These are phyloP conservation scores for Botryosphaeria agaves DNA, from an alignment of 2,329 filamentous ascomycete species.

Conservation along the genomic window DNA sequence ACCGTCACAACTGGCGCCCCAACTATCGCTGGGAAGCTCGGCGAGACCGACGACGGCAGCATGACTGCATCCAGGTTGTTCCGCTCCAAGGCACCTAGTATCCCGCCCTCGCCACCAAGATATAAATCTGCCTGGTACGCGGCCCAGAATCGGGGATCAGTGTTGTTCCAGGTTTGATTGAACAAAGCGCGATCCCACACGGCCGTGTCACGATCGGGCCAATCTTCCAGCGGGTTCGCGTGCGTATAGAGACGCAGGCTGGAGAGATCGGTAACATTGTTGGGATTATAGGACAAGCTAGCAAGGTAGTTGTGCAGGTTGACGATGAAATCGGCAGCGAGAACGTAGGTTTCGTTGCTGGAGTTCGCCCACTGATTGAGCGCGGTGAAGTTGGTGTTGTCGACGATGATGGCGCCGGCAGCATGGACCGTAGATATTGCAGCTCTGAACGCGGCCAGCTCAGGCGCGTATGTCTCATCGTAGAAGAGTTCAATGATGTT, in stretches of 20 bases:
- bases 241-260: constrained; percentile 41
- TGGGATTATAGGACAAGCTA: constrained; percentile 39
- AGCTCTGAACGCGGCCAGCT: constrained; percentile 37
- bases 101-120: constrained; percentile 39
- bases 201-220: constrained; percentile 39
- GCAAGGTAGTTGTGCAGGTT: constrained; percentile 40
- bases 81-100: constrained; percentile 40
- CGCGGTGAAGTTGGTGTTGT: constrained; percentile 40
- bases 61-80: constrained; percentile 44
- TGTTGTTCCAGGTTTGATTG: constrained; percentile 37
- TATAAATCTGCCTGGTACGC: constrained; percentile 35
- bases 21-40: constrained; percentile 34
- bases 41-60: constrained; percentile 34
- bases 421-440: constrained; percentile 34
- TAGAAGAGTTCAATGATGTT: constrained; percentile 32
- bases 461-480: constrained; percentile 17
- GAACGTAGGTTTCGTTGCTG: constrained; percentile 25
- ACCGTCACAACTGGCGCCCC: constrained; percentile 46
- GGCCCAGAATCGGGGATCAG: constrained; percentile 37
- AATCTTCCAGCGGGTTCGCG: constrained; percentile 35
- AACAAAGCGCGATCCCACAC: constrained; percentile 38
- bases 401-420: constrained; percentile 43
- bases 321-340: constrained; percentile 41
- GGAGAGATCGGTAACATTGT: constrained; percentile 32
- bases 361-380: constrained; percentile 26